Evolutionary conservation across 2,329 filamentous ascomycete species (phyloP).

Genomic region (Cordyceps cicadae): DNA sequence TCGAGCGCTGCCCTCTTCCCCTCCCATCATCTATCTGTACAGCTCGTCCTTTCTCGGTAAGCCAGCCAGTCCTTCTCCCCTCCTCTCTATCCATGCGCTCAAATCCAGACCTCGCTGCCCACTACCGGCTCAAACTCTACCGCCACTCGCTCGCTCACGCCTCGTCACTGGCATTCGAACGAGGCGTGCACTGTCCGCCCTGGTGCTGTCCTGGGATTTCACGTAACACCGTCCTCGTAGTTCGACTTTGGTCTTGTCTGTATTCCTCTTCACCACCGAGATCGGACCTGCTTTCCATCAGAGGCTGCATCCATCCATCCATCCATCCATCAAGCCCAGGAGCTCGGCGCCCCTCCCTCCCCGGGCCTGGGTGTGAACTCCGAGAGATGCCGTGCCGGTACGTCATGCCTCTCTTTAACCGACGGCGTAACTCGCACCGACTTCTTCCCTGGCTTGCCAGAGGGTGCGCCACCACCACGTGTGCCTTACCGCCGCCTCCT

Average conservation of each 20-base stretch:
- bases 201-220: not conserved
- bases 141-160: not conserved
- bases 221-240: not conserved
- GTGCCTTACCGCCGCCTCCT: slow-evolving; percentile 8
- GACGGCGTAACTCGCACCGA: not conserved
- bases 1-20: not conserved
- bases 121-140: not conserved
- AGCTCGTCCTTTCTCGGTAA: not conserved
- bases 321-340: not conserved
- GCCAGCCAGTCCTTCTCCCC: not conserved
- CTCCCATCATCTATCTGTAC: not conserved
- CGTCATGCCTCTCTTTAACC: too few species aligned
- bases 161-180: not conserved
- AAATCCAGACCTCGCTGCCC: not conserved
- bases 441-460: not conserved
- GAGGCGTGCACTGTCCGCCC: not conserved
- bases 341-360: not conserved
- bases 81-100: too few species aligned
- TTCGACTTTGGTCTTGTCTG: not conserved
- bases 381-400: too few species aligned
- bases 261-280: not conserved
- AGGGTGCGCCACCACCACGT: not conserved
- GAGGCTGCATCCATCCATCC: not conserved
- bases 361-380: too few species aligned
- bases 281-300: not conserved